Percentiles rank a stretch among this genome's conserved stretches.
phyloP scores from a whole-genome alignment of 441 rosid genomes.

The Lepidium campestre region DNA sequence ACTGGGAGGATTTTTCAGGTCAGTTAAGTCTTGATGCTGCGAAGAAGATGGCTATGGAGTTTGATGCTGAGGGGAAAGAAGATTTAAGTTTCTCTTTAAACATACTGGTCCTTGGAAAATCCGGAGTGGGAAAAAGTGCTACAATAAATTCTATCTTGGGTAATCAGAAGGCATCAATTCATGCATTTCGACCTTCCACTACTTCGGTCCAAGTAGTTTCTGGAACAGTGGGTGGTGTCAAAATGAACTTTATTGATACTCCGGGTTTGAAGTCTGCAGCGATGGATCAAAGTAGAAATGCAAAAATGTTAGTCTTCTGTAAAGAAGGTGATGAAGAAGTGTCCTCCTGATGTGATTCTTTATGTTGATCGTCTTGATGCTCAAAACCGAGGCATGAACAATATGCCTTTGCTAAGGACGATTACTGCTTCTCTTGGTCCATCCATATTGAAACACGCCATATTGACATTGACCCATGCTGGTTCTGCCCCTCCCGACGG shows the following conservation, averaged over 20 bases:
- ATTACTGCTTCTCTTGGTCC: slow-evolving; percentile 61
- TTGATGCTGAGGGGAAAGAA: slow-evolving; percentile 56
- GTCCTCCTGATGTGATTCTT: slow-evolving; percentile 76
- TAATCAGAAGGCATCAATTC: slow-evolving; percentile 47
- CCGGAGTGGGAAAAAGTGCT: slow-evolving; percentile 95
- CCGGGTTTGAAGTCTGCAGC: slow-evolving; percentile 74
- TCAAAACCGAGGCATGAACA: slow-evolving; percentile 65
- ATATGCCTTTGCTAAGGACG: slow-evolving; percentile 62
- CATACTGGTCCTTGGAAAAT: slow-evolving; percentile 81
- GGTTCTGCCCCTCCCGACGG: slow-evolving; percentile 92
- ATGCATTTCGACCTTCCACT: slow-evolving; percentile 74
- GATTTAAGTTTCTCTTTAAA: slow-evolving; percentile 61
- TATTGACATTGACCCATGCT: slow-evolving; percentile 79
- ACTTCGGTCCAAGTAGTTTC: slow-evolving; percentile 49
- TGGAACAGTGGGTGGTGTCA: slow-evolving; percentile 62
- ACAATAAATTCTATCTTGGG: slow-evolving; percentile 80
- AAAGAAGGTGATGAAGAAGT: slow-evolving; percentile 55
- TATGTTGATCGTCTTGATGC: slow-evolving; percentile 82
- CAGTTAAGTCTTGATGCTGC: slow-evolving; percentile 70
- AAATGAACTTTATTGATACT: slow-evolving; percentile 59
- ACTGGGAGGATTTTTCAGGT: slow-evolving; percentile 63
- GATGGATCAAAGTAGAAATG: slow-evolving; percentile 60
- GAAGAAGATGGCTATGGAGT: slow-evolving; percentile 59
- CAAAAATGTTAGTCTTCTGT: slow-evolving; percentile 54
- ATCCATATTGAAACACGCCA: slow-evolving; percentile 72